Evolutionary conservation across 331 rosid genomes (phyloP).

Genomic region (Pyracantha coccinea): DNA sequence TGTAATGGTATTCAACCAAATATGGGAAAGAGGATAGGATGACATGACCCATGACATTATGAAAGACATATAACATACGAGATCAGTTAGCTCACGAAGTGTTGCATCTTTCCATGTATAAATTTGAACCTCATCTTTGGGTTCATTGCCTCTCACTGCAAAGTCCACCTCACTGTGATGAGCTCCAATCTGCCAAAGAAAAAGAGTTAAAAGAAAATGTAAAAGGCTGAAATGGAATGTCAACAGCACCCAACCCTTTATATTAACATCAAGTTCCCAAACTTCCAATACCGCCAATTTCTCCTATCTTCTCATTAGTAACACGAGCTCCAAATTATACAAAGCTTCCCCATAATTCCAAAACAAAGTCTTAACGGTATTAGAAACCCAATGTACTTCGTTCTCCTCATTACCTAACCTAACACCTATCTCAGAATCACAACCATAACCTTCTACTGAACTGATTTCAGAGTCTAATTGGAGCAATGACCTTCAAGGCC

Average conservation of each 20-base stretch:
- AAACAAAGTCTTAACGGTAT: background rate
- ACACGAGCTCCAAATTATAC: background rate
- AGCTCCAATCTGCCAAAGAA: slow-evolving; percentile 46
- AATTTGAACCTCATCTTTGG: slow-evolving; percentile 96
- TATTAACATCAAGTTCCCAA: background rate
- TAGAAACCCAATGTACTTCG: background rate
- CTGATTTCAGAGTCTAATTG: background rate
- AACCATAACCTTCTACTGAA: background rate
- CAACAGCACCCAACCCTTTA: background rate
- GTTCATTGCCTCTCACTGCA: slow-evolving; percentile 88
- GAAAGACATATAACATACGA: slow-evolving; percentile 31
- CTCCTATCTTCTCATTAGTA: background rate
- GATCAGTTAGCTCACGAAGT: slow-evolving; percentile 87
- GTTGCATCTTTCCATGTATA: slow-evolving; percentile 99
- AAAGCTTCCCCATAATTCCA: background rate
- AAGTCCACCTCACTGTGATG: slow-evolving; percentile 79
- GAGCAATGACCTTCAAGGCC: background rate
- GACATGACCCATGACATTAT: background rate
- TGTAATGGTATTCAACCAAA: background rate
- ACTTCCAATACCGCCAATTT: background rate
- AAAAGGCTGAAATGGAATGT: background rate
- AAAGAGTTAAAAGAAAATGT: background rate
- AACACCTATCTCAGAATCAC: background rate
- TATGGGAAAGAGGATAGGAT: background rate
- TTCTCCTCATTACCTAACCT: background rate